Evolutionary conservation across 352 stramenopile genomes (phyloP), one percentile per base, ranked within the genome.

Genomic region (Phytophthora melonis): DNA sequence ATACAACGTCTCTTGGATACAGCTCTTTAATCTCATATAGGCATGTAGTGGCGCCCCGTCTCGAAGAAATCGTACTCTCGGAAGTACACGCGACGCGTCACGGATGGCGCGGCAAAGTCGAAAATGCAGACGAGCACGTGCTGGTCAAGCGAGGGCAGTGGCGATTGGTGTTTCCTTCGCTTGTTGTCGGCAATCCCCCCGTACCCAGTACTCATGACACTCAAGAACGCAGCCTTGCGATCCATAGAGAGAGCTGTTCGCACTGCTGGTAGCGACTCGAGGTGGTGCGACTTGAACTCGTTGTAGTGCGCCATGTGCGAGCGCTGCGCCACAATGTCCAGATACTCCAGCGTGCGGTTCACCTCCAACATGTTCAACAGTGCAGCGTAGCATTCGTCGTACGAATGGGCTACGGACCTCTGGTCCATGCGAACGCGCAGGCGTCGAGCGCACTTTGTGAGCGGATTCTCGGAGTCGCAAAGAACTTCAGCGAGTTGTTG

Each of bases 81-180:
- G 25, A 75, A 78, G 57, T 78, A 78, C 18, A 78, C 67, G 58
- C 56, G 57, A 25, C 72, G 66, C 19, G 14, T 68, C 27, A 78
- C 58, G 10, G 63, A 62, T 10, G 53, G 18, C 45, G 66, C 57
- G 34, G 72, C 72, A 30, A 66, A 78, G 45, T 72, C 67, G 16
- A 78, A 78, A 32, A 78, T 69, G 19, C 50, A 18, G 47, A 43
- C 32, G 43, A 75, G n/a, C 30, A 65, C 67, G 18, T 75, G 58
- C 39, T 75, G 61, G 25, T 78, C 55, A 19, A 78, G 61, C 18
- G 68, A 16, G 21, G 56, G 66, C 9, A 72, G 11, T 5, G 53
- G 19, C 13, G 56, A 54, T 52, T 45, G 18, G 5, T 57, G 16
- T 10, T 73, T 75, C 23, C 45, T 60, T 18, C 57, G 63, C 56